Conservation (phyloP, 371 early-diverging fungal genomes). For the Mucor racemosus region DNA sequence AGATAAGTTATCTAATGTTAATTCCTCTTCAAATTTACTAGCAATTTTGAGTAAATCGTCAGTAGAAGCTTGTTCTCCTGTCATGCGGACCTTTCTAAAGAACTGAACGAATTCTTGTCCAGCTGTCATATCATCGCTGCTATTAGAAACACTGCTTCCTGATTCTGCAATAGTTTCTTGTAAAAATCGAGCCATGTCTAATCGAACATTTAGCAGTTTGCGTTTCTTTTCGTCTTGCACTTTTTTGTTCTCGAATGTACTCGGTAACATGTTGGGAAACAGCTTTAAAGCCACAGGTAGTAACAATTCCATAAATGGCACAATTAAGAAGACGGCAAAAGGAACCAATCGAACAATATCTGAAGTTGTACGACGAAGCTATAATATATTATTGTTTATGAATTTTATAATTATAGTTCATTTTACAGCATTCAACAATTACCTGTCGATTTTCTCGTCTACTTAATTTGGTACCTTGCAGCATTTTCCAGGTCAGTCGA, state of each 20-base stretch:
- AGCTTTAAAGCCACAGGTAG: conserved; percentile 91
- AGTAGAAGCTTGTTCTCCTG: conserved; percentile 84
- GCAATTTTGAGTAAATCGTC: conserved; percentile 86
- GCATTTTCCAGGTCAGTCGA: conserved; percentile 74
- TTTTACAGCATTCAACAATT: conserved; percentile 12
- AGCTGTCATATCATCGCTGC: conserved; percentile 60
- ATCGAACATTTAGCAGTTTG: conserved; percentile 83
- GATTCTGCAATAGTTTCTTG: conserved; percentile 95
- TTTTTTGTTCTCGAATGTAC: conserved; percentile 92
- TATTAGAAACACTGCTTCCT: conserved; percentile 59
- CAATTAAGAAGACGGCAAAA: conserved; percentile 88
- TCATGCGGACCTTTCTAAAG: conserved; percentile 85
- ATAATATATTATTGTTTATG: background rate
- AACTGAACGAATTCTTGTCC: conserved; percentile 83
- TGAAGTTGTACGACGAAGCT: conserved; percentile 84
- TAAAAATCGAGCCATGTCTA: conserved; percentile 94
- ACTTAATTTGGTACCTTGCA: conserved; percentile 77
- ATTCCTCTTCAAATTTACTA: conserved; percentile 87
- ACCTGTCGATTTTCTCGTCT: conserved; percentile 90
- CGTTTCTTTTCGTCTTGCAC: conserved; percentile 87
- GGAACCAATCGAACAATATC: conserved; percentile 92
- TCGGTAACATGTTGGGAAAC: conserved; percentile 97
- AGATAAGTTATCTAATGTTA: conserved; percentile 91
- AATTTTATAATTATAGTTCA: too few species aligned
- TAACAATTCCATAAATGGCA: conserved; percentile 95